Evolutionary conservation across 75 land plant species (phyloP).

Genomic region (Larix kaempferi): DNA sequence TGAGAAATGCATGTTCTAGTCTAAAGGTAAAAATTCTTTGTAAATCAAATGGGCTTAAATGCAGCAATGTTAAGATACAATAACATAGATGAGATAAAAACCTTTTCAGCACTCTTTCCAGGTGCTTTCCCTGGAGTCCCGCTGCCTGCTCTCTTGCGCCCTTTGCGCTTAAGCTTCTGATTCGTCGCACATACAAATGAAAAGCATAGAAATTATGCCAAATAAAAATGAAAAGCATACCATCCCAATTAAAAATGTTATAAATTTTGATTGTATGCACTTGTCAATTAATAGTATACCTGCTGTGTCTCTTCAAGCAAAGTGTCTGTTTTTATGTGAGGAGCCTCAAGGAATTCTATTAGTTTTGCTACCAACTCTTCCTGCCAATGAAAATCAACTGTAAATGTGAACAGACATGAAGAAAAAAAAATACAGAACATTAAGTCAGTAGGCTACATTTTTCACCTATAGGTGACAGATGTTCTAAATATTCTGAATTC

Average conservation of each 20-base stretch:
- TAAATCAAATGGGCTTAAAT: neutral
- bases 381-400: slow-evolving; percentile 13
- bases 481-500: neutral
- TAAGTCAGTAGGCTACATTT: neutral
- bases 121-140: neutral
- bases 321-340: slow-evolving; percentile 15
- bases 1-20: neutral
- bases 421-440: neutral
- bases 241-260: neutral
- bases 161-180: slow-evolving; percentile 3
- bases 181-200: neutral
- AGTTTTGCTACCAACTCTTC: slow-evolving; percentile 23
- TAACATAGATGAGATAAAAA: neutral
- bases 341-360: slow-evolving; percentile 23
- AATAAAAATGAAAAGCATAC: neutral
- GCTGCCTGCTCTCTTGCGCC: neutral
- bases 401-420: neutral
- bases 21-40: neutral
- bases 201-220: neutral
- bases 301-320: slow-evolving; percentile 10
- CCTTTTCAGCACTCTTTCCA: neutral
- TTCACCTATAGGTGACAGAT: neutral
- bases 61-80: neutral
- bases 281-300: slow-evolving; percentile 4
- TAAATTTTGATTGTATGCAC: neutral